Conservation (phyloP, 78 protist species). For the Dictyostelium capitatum region DNA sequence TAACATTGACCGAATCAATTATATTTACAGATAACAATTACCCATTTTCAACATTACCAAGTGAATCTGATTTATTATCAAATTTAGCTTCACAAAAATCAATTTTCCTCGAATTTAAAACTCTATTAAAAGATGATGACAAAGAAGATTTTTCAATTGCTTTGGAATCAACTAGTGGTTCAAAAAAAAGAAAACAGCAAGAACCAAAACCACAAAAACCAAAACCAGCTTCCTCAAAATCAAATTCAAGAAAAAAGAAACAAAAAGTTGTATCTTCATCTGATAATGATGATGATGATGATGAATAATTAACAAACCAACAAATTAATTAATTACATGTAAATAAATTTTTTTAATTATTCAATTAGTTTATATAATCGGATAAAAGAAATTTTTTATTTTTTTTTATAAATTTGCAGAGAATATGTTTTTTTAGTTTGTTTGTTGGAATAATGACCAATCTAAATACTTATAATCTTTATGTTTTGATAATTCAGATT, state of each 20-base stretch:
- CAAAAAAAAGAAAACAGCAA: constrained; percentile 27
- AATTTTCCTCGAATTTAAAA: constrained; percentile 16
- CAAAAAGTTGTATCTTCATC: background rate
- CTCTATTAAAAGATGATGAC: constrained; percentile 46
- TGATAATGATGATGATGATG: background rate
- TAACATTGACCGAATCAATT: constrained; percentile 19
- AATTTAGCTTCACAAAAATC: constrained; percentile 21
- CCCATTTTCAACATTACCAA: constrained; percentile 38
- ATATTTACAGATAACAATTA: constrained; percentile 27
- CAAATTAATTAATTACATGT: too few species aligned
- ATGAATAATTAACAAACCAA: too few species aligned
- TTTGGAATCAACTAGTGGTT: background rate
- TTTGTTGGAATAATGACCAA: too few species aligned
- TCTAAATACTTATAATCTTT: too few species aligned
- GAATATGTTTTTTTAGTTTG: too few species aligned
- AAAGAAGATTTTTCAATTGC: constrained; percentile 49
- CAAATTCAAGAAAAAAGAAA: constrained; percentile 21
- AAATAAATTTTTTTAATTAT: too few species aligned
- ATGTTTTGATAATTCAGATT: too few species aligned
- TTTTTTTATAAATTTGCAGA: too few species aligned
- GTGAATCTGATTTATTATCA: background rate
- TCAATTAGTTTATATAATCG: too few species aligned
- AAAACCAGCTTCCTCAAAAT: background rate
- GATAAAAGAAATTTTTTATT: too few species aligned
- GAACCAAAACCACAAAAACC: constrained; percentile 17